Base-by-base conservation (phyloP, 2,329 filamentous ascomycete genomes). In the Penicillium nordicum region DNA sequence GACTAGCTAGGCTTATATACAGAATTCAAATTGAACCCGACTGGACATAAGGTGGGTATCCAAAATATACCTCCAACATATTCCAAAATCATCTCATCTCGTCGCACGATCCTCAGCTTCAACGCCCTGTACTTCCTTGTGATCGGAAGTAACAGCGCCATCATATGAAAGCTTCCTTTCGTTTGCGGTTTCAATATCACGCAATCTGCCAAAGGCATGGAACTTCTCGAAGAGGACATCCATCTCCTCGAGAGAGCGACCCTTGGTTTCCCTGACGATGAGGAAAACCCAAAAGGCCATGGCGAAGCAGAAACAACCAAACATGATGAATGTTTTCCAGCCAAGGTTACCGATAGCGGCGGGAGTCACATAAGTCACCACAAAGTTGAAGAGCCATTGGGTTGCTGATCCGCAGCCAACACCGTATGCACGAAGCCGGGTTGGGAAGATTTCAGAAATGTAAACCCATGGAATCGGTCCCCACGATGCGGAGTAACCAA, bases 401-500 rank as follows among this genome's bases (percentile, higher is more conserved):
- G 45, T 34, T 34, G 45, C 45, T 6, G 45, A 34, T 25, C 45
- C 45, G 32, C 14, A n/a, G n/a, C 14, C 14, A 27, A 48, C 30
- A 48, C 45, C 45, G 21, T 34, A 37, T 11, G 18, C 14, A n/a
- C 45, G 45, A 34, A 37, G 30, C 3, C 45, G 45, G 12, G 30
- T 48, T 27, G 45, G 32, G 45, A 48, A 48, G 10, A 48, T 48
- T 10, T 48, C 45, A 10, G 30, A 34, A 37, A 48, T 10, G 23
- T 48, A 48, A 34, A 48, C 30, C 45, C 45, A 48, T n/a, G 45
- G 45, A 23, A 63, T 65, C 14, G 68, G 69, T 18, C 66, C 66
- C 64, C 65, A 68, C 2, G 65, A 68, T 23, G 60, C 55, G 11
- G 59, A 64, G 44, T 69, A 70, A 7, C 66, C 61, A 30, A 69